A percentile compares a stretch with the other conserved stretches of the same genome.
Evolutionary conservation across 331 rosid genomes (phyloP).

Genomic region (Stylosanthes scabra): DNA sequence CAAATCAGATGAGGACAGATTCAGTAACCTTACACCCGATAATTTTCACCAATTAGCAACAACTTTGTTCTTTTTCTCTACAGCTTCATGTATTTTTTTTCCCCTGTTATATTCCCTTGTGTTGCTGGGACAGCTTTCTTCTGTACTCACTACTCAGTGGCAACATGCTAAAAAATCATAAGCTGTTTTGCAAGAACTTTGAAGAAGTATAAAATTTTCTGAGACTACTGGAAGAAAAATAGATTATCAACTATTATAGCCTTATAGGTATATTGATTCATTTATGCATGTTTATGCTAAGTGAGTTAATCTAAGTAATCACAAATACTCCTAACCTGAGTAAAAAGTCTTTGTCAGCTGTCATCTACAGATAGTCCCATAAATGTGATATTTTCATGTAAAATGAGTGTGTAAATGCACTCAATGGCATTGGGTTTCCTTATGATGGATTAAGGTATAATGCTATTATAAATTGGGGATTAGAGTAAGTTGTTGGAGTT

Average conservation of each 20-base stretch:
- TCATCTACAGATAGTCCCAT: background rate
- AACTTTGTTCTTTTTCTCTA: constrained; percentile 75
- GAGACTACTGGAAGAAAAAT: background rate
- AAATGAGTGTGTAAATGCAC: no score
- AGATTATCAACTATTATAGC: background rate
- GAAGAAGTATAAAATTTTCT: constrained; percentile 8
- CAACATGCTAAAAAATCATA: constrained; percentile 23
- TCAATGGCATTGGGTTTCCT: no score
- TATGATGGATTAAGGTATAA: background rate
- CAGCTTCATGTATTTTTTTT: constrained; percentile 68
- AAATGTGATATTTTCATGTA: background rate
- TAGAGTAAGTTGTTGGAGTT: constrained; percentile 21
- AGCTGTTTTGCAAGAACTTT: background rate
- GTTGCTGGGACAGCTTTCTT: constrained; percentile 44
- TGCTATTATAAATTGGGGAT: constrained; percentile 5
- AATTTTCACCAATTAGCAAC: constrained; percentile 52
- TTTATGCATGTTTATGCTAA: background rate
- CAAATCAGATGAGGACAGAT: constrained; percentile 22
- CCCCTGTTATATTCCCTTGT: constrained; percentile 77
- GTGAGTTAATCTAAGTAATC: constrained; percentile 3
- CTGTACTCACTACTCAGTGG: constrained; percentile 34
- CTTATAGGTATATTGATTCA: background rate
- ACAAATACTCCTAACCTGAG: background rate
- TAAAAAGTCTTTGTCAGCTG: background rate
- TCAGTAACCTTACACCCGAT: background rate